These are phyloP conservation scores for Penicillium silybi DNA, from an alignment of 495 filamentous ascomycete genomes.

Conservation along the genomic window DNA sequence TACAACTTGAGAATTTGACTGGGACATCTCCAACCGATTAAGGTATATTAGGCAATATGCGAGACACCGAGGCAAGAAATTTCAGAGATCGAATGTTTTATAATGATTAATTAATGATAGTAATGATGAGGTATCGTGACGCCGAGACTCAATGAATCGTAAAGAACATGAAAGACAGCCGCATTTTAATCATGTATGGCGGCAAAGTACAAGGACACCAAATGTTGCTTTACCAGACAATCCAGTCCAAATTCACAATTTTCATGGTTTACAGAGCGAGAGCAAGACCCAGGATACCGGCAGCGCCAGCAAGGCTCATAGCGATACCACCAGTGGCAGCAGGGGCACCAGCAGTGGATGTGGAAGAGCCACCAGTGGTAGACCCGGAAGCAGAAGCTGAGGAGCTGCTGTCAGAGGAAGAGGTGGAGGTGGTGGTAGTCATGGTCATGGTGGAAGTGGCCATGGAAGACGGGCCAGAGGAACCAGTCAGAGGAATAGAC, in stretches of 20 bases:
- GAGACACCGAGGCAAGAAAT: neutral
- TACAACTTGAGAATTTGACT: too few species aligned
- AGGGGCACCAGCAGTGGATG: conserved; percentile 11
- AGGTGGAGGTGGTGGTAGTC: neutral
- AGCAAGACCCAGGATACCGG: conserved; percentile 24
- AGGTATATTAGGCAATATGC: too few species aligned
- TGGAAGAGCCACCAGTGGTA: conserved; percentile 4
- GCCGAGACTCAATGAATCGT: neutral
- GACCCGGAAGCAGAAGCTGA: conserved; percentile 5
- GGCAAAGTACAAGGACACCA: neutral
- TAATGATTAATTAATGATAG: neutral
- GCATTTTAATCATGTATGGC: neutral
- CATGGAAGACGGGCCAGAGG: neutral
- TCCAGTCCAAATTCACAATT: neutral
- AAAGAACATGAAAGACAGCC: neutral
- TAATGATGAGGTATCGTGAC: neutral
- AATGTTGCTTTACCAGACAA: neutral
- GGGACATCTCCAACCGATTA: too few species aligned
- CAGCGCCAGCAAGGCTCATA: conserved; percentile 18
- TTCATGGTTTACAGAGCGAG: conserved; percentile 15
- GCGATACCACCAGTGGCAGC: conserved; percentile 16
- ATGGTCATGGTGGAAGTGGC: conserved; percentile 1
- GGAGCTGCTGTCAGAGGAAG: neutral
- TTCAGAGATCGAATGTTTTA: neutral
- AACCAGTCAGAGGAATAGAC: neutral